A percentile compares a stretch with the other conserved stretches of the same genome.
Evolutionary conservation across 75 land plant genomes (phyloP).

Genomic region (Selaginella tamariscina): DNA sequence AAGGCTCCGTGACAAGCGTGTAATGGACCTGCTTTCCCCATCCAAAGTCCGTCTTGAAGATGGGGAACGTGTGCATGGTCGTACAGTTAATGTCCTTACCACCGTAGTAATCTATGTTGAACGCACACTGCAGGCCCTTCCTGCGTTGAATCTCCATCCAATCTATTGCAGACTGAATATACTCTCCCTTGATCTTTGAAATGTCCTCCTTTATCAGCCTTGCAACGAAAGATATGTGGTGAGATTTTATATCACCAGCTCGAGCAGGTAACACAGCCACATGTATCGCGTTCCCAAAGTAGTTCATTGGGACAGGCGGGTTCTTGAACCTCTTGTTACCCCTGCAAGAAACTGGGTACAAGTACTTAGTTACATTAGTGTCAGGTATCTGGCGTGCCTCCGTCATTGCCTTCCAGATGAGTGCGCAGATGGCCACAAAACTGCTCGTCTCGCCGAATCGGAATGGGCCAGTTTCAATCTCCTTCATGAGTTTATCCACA

Average conservation of each 20-base stretch:
- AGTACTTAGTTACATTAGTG: not conserved
- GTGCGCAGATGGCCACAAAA: not conserved
- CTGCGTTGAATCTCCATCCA: not conserved
- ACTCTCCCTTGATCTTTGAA: not conserved
- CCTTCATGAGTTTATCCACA: not conserved
- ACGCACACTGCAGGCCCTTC: not conserved
- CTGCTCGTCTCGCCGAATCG: not conserved
- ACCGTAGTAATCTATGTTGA: not conserved
- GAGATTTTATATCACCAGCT: constrained; percentile 2
- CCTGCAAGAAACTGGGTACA: not conserved
- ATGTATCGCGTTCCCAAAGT: constrained; percentile 1
- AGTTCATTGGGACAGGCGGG: not conserved
- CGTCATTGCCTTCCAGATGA: constrained; percentile 6
- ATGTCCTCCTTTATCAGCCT: not conserved
- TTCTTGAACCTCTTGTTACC: not conserved
- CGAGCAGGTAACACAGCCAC: not conserved
- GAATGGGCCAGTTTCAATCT: constrained; percentile 3
- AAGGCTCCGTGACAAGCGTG: not conserved
- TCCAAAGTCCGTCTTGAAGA: not conserved
- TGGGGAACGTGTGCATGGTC: not conserved
- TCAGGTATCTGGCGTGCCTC: constrained; percentile 1
- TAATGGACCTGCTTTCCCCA: constrained; percentile 1
- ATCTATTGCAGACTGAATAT: constrained; percentile 4
- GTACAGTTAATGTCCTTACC: not conserved
- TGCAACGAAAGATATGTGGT: not conserved